Evolutionary conservation across 2,329 filamentous ascomycete species (phyloP).

Genomic region (Neofusicoccum sp.): DNA sequence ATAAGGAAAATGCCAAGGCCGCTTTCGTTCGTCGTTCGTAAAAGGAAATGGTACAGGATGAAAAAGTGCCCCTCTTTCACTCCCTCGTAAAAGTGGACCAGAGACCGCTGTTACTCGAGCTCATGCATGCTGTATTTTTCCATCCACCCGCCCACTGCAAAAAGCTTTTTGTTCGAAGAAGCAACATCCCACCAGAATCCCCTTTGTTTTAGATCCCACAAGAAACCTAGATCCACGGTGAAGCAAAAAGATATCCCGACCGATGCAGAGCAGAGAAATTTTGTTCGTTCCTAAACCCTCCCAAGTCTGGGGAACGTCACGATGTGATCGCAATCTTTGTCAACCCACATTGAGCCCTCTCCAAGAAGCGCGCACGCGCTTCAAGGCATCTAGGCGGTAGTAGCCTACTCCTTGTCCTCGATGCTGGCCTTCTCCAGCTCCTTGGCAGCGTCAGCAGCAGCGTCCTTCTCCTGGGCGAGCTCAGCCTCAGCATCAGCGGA

Average conservation of each 20-base stretch:
- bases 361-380: neutral
- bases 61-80: neutral
- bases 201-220: neutral
- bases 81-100: neutral
- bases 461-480: slow-evolving; percentile 60
- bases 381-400: neutral
- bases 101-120: slow-evolving; percentile 8
- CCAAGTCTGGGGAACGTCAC: neutral
- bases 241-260: neutral
- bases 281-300: neutral
- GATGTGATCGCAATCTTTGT: neutral
- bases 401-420: slow-evolving; percentile 50
- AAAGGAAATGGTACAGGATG: slow-evolving; percentile 7
- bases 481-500: slow-evolving; percentile 57
- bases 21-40: slow-evolving; percentile 15
- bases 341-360: neutral
- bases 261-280: neutral
- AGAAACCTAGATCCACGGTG: neutral
- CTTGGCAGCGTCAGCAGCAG: slow-evolving; percentile 59
- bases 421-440: slow-evolving; percentile 64
- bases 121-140: slow-evolving; percentile 5
- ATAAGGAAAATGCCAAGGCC: slow-evolving; percentile 8
- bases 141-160: neutral
- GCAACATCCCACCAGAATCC: slow-evolving; percentile 8
- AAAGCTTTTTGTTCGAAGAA: slow-evolving; percentile 3